Evolutionary conservation across 2,329 filamentous ascomycete species (phyloP), one percentile per base, ranked within the genome.

Genomic region (Sporothrix schenckii): DNA sequence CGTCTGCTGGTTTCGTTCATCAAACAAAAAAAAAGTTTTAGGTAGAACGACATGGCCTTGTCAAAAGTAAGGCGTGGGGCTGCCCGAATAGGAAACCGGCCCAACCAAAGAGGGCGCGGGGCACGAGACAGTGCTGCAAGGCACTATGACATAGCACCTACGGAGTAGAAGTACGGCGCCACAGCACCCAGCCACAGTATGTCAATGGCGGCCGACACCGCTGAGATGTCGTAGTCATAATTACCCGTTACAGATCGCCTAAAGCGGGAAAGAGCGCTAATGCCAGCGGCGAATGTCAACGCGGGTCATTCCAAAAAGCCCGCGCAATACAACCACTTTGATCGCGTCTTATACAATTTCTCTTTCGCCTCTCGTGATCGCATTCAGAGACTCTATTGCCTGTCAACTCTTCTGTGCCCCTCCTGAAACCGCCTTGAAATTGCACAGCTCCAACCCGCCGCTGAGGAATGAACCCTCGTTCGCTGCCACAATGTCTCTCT

Each of bases 401-500:
- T 41, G 13, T 44, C 10, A n/a, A 14, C 2, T 41, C n/a, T 21
- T 21, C 11, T 61, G 30, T 56, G 2, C 11, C 30, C 16, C 34
- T 16, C 27, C 6, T n/a, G 27, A 14, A 39, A 39, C 41, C n/a
- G 19, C 60, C 9, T 24, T 13, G 6, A 41, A n/a, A 49, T 21
- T 16, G 4, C 41, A 13, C 14, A 44, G 41, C 41, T 44, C 49
- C 34, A 10, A 11, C 65, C 34, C 50, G 44, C 60, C 81, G 81
- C 88, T 89, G 87, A 88, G 87, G 87, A 81, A 90, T 90, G 88
- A 84, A 83, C 83, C 79, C 83, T 80, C 84, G 81, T 74, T 78
- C 47, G 63, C 47, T 66, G 10, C 47, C 63, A 39, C 73, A 74
- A 68, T 72, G 74, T 74, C 73, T 76, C 73, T 75, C 78, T 76